phyloP scores from a whole-genome alignment of 192 early-diverging fungal species.

The Entophlyctis helioformis region DNA sequence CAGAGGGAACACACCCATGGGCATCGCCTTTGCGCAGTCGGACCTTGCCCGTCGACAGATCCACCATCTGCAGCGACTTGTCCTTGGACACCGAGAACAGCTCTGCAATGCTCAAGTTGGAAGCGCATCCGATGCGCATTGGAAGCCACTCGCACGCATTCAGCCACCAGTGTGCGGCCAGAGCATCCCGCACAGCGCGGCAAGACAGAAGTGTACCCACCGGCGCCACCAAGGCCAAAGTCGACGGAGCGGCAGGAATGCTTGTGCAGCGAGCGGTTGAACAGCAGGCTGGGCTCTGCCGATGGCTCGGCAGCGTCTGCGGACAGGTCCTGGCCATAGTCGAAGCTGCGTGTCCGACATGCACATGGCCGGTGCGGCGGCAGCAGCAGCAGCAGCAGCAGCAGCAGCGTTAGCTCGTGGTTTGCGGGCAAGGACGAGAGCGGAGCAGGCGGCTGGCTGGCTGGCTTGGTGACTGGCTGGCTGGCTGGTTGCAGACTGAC shows the following conservation, averaged over 20 bases:
- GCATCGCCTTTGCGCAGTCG: constrained; percentile 60
- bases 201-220: constrained; percentile 26
- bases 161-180: no score
- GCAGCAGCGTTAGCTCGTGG: no score
- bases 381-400: no score
- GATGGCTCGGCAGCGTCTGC: no score
- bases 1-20: constrained; percentile 54
- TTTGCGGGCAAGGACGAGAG: neutral
- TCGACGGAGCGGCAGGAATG: constrained; percentile 77
- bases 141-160: neutral
- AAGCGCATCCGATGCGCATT: neutral
- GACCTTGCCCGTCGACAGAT: constrained; percentile 63
- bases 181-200: no score
- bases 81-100: constrained; percentile 80
- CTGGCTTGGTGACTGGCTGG: no score
- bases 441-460: neutral
- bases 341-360: no score
- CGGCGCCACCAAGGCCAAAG: constrained; percentile 65
- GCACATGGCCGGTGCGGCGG: no score
- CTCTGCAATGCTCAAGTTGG: no score
- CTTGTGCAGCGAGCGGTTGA: constrained; percentile 52
- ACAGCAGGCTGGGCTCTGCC: constrained; percentile 6
- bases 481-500: no score
- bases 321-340: no score
- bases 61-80: constrained; percentile 65